phyloP scores from a whole-genome alignment of 345 rosid genomes.

The Arabidopsis suecica region DNA sequence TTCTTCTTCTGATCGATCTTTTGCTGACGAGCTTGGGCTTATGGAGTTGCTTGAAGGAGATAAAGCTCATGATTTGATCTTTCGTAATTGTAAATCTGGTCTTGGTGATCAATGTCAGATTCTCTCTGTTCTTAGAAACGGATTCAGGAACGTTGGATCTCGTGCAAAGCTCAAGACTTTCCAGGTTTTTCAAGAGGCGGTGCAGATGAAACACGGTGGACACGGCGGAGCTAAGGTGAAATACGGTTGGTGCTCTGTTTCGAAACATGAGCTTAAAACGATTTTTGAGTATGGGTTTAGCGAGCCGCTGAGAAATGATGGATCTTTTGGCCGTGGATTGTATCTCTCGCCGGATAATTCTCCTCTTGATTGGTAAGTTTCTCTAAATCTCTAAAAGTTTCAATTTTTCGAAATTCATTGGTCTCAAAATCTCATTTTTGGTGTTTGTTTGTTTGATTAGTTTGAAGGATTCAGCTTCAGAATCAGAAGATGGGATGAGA shows the following conservation, averaged over 20 bases:
- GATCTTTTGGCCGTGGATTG: constrained; percentile 64
- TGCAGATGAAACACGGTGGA: constrained; percentile 56
- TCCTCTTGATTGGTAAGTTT: constrained; percentile 64
- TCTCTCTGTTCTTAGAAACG: constrained; percentile 55
- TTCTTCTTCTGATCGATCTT: constrained; percentile 20
- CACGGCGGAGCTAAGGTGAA: constrained; percentile 49
- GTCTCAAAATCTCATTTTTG: neutral
- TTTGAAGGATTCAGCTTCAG: constrained; percentile 51
- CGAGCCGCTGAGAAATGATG: constrained; percentile 44
- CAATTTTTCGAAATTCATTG: neutral
- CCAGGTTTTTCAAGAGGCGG: constrained; percentile 57
- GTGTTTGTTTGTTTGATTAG: constrained; percentile 34
- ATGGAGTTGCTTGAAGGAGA: constrained; percentile 57
- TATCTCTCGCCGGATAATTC: constrained; percentile 65
- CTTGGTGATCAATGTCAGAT: constrained; percentile 48
- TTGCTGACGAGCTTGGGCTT: constrained; percentile 42
- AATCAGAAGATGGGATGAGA: constrained; percentile 64
- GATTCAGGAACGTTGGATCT: constrained; percentile 42
- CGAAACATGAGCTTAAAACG: constrained; percentile 50
- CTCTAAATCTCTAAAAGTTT: neutral
- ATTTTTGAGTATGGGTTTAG: constrained; percentile 75
- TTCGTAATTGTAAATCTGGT: constrained; percentile 54
- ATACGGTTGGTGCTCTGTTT: constrained; percentile 69
- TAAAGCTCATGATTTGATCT: constrained; percentile 53
- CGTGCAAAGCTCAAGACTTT: constrained; percentile 65